Base-by-base conservation (phyloP, 2,329 filamentous ascomycete genomes). In the Colletotrichum cereale region DNA sequence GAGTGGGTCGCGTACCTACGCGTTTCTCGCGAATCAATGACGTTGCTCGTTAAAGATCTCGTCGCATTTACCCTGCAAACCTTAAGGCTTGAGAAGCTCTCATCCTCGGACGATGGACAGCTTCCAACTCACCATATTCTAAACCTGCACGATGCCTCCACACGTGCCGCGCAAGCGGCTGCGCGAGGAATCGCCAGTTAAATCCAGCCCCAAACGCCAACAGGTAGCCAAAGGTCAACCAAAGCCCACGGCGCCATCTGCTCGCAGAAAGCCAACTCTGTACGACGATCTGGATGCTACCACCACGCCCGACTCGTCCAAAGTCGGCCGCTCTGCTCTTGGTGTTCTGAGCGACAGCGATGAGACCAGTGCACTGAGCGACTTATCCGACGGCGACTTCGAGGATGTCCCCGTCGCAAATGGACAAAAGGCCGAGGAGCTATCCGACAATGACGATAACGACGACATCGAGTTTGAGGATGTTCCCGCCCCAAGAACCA, bases 151-250 rank as follows among this genome's bases (percentile, higher is more conserved):
- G 50, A 94, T 94, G 92, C 91, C 92, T 77, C 91, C 92, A 31
- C 83, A 88, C 74, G 85, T 93, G 21, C 86, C 90, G 60, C 89
- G 90, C 75, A 95, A 94, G 82, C 88, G 91, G 72, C 76, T 89
- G 75, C 88, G 86, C 72, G 38, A 78, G 60, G 77, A 82, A 74
- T 74, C 73, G n/a, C 69, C 77, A 29, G 75, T 73, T 55, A 73
- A 75, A 73, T 72, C 74, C 38, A 73, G 73, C 65, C 34, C 73
- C 47, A 78, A 75, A 42, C 74, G 67, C 63, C 66, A 70, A 16
- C 73, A 74, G 63, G 58, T 65, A 48, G 66, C 38, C 6, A 60
- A 74, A 61, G 62, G 67, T 3, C 56, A 62, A 42, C 12, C 44
- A 31, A 71, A 71, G 31, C 24, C 40, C 31, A 53, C 53, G 21